Evolutionary conservation across 805 yeast genomes (phyloP), one percentile per base, ranked within the genome.

Genomic region (Yarrowia sp.): DNA sequence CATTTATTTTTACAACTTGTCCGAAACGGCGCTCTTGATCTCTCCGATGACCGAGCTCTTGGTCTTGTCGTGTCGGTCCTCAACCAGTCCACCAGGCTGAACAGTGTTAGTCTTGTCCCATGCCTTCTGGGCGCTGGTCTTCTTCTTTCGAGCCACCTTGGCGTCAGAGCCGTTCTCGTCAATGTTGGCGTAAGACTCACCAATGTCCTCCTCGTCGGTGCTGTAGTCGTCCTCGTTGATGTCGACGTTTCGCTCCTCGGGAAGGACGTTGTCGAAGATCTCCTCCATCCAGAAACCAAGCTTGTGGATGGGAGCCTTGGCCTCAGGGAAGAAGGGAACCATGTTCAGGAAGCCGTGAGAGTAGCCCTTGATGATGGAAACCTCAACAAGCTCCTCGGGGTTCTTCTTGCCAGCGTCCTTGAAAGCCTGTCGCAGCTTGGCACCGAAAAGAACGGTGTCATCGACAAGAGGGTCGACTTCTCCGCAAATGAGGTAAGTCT

Each of bases 381-480:
- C 67, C 53, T 70, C 71, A 10, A 70, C 73, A 13, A 56, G 53
- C 25, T 65, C 66, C 35, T 62, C 63, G 18, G 55, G 53, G 31
- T 64, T 31, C 27, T 66, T 58, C 18, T 36, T 21, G 33, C 33
- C 42, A 8, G 67, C 65, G n/a, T 58, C 18, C 4, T 63, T 62
- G 63, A 65, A 68, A 1, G 73, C 72, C 38, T 70, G 68, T 10
- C 72, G 61, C 24, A 70, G 53, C 33, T 70, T 63, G 19, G 71
- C 69, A 3, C 70, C 71, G 47, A 70, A 70, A 13, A 70, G 39
- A n/a, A 70, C 68, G 5, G 72, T 66, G 42, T 70, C 72, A 42
- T 70, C 72, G 19, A 70, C 73, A 29, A 70, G 53, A 6, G 72
- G 72, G 65, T 70, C 72, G 14, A 69, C 72, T 44, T 70, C 72